These are phyloP conservation scores for Monosporascus sp. DNA, from an alignment of 2,329 filamentous ascomycete genomes.

Conservation along the genomic window DNA sequence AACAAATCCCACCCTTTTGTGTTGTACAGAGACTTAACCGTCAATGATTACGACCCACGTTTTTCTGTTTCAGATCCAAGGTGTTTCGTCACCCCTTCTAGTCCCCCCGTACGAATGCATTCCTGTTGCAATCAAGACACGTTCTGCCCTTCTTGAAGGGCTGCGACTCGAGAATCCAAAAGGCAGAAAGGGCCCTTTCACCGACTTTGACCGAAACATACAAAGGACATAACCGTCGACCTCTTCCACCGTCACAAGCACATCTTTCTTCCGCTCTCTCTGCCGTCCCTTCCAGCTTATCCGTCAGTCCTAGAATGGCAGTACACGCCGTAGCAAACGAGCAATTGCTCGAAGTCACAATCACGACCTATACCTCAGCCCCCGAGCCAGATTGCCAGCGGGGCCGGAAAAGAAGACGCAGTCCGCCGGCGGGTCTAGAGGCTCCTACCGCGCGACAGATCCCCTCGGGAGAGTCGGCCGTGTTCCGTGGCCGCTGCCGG, in stretches of 20 bases:
- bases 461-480: slow-evolving; percentile 32
- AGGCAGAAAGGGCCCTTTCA: too few relatives aligned
- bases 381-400: slow-evolving; percentile 30
- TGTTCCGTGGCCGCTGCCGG: slow-evolving; percentile 35
- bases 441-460: slow-evolving; percentile 13
- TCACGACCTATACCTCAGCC: slow-evolving; percentile 16
- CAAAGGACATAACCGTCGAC: background rate
- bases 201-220: background rate
- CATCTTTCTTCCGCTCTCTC: background rate
- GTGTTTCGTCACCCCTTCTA: background rate
- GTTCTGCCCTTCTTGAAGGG: background rate
- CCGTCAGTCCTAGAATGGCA: slow-evolving; percentile 14
- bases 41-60: background rate
- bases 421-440: slow-evolving; percentile 20
- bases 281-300: background rate
- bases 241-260: background rate
- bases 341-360: slow-evolving; percentile 16
- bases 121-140: background rate
- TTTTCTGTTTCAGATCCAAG: background rate
- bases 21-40: background rate
- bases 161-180: background rate
- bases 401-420: slow-evolving; percentile 31
- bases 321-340: slow-evolving; percentile 14
- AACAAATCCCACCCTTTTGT: background rate
- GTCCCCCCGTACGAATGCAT: background rate